These are phyloP conservation scores for Geotrichum restrictum DNA, from an alignment of 1,139 yeast species.

Conservation along the genomic window DNA sequence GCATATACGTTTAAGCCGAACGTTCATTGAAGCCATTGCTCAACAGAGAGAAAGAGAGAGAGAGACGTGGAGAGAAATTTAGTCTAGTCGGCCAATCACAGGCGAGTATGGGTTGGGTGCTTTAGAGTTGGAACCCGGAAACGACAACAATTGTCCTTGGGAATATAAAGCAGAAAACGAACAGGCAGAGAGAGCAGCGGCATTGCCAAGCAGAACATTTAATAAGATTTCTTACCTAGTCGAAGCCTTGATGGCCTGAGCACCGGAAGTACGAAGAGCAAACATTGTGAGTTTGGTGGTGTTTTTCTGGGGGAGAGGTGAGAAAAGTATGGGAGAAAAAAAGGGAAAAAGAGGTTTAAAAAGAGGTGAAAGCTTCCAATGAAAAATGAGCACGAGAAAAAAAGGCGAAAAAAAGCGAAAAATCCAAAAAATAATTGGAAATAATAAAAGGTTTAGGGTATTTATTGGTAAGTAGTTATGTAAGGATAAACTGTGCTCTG, in stretches of 20 bases:
- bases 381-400: constrained; percentile 2
- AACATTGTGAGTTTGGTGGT: constrained; percentile 26
- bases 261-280: constrained; percentile 34
- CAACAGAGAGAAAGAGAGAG: neutral
- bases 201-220: neutral
- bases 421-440: neutral
- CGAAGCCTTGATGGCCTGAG: constrained; percentile 27
- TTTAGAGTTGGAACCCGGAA: constrained; percentile 1
- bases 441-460: neutral
- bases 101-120: constrained; percentile 11
- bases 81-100: constrained; percentile 17
- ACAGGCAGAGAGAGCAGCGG: no score
- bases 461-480: neutral
- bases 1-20: no score
- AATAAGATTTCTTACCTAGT: constrained; percentile 26
- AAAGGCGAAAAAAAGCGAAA: no score
- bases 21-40: no score
- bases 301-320: constrained; percentile 1
- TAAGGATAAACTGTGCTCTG: no score
- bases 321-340: constrained; percentile 4
- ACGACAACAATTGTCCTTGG: neutral
- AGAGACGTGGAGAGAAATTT: no score
- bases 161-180: neutral
- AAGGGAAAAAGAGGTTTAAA: neutral
- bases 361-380: constrained; percentile 11